Base-by-base conservation (phyloP, 164 flowering plant species). In the Vitis rupestris region DNA sequence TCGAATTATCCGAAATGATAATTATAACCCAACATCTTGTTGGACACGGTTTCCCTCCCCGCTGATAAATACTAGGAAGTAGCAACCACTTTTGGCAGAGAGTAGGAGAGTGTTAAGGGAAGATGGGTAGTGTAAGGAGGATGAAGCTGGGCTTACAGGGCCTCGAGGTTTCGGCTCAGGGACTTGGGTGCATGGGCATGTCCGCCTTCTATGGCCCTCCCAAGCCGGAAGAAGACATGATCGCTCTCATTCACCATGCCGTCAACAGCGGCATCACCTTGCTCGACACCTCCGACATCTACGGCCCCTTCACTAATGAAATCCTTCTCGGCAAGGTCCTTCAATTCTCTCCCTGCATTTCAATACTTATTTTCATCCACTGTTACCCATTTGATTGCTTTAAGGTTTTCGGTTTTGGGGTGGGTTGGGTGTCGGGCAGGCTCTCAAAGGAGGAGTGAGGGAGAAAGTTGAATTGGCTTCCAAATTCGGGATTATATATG, bases 161-260 rank as follows among this genome's bases (percentile, higher is more conserved):
- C 9, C 69, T 79, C 3, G 78, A 76, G 55, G 82, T 79, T 1
- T 80, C 83, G 1, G 79, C 76, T 3, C 83, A 80, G 61, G 83
- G 83, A 0, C 71, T 80, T 3, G 83, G 83, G 10, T 80, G 83
- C 66, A 80, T 80, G 83, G 75, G 81, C 58, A 77, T 80, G 81
- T 80, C 83, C 48, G 59, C 73, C 61, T 56, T 48, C 70, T 78
- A 77, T 54, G 83, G 83, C 44, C 70, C 76, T 29, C 80, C 80
- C 6, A 79, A 79, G 72, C 71, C 82, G 17, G 82, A 79, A 5
- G 4, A 68, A 13, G 77, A 76, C 64, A 73, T 76, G 80, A 72
- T 76, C 67, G 54, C 49, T 29, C 80, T 79, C 67, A 70, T 79
- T 68, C 83, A 72, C 79, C 79, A 77, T 59, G 83, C 83, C 70